Evolutionary conservation across 208 protist species (phyloP).

Genomic region (Perkinsela sp.): DNA sequence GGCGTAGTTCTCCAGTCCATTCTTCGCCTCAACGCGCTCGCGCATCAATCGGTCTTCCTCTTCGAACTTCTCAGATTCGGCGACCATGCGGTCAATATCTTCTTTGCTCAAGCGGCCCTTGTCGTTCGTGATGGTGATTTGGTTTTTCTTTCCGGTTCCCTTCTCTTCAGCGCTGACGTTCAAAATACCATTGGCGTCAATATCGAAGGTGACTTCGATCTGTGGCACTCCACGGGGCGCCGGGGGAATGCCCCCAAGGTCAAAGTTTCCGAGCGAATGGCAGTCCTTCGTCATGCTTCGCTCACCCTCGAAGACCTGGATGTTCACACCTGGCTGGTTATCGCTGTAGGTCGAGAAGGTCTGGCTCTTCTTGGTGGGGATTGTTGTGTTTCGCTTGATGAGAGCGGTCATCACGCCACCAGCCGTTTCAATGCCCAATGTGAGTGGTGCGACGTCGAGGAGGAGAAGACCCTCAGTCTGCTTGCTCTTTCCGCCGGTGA

Average conservation of each 20-base stretch:
- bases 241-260: slow-evolving; percentile 55
- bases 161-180: slow-evolving; percentile 14
- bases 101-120: slow-evolving; percentile 60
- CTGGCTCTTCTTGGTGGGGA: slow-evolving; percentile 73
- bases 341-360: slow-evolving; percentile 67
- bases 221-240: slow-evolving; percentile 64
- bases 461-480: slow-evolving; percentile 16
- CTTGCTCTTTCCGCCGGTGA: slow-evolving; percentile 9
- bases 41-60: slow-evolving; percentile 29
- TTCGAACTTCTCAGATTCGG: slow-evolving; percentile 59
- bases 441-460: slow-evolving; percentile 59
- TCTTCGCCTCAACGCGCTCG: slow-evolving; percentile 37
- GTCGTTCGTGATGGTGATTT: slow-evolving; percentile 56
- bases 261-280: slow-evolving; percentile 59
- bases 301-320: slow-evolving; percentile 87
- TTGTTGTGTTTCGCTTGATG: slow-evolving; percentile 63
- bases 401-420: slow-evolving; percentile 76
- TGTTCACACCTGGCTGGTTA: slow-evolving; percentile 80
- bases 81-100: slow-evolving; percentile 78
- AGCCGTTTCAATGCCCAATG: slow-evolving; percentile 72
- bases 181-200: slow-evolving; percentile 38
- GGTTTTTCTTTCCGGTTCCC: slow-evolving; percentile 10
- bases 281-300: slow-evolving; percentile 72
- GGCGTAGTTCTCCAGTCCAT: slow-evolving; percentile 57
- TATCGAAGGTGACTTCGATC: slow-evolving; percentile 85